phyloP scores from a whole-genome alignment of 306 rosid genomes.

The Cicer pinnatifidum region DNA sequence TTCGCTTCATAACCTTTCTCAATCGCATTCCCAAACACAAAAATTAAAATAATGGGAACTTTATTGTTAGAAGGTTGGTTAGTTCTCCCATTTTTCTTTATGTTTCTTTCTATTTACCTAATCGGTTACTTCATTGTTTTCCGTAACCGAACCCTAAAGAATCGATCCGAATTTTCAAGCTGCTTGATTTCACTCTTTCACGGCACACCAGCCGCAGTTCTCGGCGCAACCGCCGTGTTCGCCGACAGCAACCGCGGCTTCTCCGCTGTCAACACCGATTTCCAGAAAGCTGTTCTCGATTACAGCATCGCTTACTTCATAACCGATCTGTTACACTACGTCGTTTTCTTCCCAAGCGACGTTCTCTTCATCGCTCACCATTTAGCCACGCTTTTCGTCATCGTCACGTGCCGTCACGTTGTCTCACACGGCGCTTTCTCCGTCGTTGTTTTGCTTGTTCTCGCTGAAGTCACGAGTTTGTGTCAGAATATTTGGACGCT shows the following conservation, averaged over 20 bases:
- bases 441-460: slow-evolving; percentile 61
- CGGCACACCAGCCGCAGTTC: slow-evolving; percentile 80
- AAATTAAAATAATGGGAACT: slow-evolving; percentile 13
- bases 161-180: slow-evolving; percentile 83
- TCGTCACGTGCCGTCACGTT: slow-evolving; percentile 81
- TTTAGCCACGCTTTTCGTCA: slow-evolving; percentile 83
- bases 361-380: slow-evolving; percentile 88
- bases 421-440: slow-evolving; percentile 73
- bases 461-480: slow-evolving; percentile 80
- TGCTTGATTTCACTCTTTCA: slow-evolving; percentile 79
- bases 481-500: slow-evolving; percentile 93
- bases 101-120: slow-evolving; percentile 61
- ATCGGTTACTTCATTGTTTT: slow-evolving; percentile 65
- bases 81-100: slow-evolving; percentile 52
- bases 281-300: slow-evolving; percentile 71
- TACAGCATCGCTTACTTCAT: slow-evolving; percentile 88
- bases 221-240: slow-evolving; percentile 57
- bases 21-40: background rate
- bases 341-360: slow-evolving; percentile 69
- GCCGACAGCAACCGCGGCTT: slow-evolving; percentile 57
- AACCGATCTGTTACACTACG: slow-evolving; percentile 77
- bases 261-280: slow-evolving; percentile 58
- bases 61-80: background rate
- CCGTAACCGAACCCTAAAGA: slow-evolving; percentile 69
- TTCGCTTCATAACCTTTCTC: background rate